Evolutionary conservation across 306 rosid species (phyloP).

Genomic region (Prunus kanzakura): DNA sequence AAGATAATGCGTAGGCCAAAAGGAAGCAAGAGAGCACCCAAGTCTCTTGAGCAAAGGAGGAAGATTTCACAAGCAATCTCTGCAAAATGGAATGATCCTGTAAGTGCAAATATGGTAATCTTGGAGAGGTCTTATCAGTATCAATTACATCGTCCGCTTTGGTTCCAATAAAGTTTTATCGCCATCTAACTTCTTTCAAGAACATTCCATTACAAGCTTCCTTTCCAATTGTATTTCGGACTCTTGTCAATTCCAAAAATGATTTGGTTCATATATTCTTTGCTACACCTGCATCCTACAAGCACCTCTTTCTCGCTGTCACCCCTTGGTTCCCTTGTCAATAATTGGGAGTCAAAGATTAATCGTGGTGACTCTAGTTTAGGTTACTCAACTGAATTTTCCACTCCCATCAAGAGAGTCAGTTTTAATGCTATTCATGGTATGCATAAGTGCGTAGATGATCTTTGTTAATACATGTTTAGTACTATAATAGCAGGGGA

Average conservation of each 20-base stretch:
- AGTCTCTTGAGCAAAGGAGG: constrained; percentile 82
- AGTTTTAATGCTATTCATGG: not conserved
- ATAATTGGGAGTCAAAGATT: no score
- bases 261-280: not conserved
- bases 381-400: not conserved
- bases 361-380: no score
- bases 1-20: constrained; percentile 39
- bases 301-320: no score
- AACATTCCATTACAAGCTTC: no score
- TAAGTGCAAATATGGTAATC: constrained; percentile 38
- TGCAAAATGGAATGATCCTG: constrained; percentile 93
- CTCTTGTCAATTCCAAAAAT: not conserved
- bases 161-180: not conserved
- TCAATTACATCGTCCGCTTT: not conserved
- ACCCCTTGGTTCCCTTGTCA: no score
- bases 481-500: not conserved
- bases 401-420: not conserved
- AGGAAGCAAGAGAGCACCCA: constrained; percentile 72
- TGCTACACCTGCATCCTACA: not conserved
- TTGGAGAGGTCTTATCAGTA: constrained; percentile 15
- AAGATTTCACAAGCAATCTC: constrained; percentile 86
- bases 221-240: no score
- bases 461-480: not conserved
- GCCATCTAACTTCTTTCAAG: not conserved
- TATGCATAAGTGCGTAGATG: not conserved